phyloP scores from a whole-genome alignment of 306 rosid species.

The Castanea crenata region DNA sequence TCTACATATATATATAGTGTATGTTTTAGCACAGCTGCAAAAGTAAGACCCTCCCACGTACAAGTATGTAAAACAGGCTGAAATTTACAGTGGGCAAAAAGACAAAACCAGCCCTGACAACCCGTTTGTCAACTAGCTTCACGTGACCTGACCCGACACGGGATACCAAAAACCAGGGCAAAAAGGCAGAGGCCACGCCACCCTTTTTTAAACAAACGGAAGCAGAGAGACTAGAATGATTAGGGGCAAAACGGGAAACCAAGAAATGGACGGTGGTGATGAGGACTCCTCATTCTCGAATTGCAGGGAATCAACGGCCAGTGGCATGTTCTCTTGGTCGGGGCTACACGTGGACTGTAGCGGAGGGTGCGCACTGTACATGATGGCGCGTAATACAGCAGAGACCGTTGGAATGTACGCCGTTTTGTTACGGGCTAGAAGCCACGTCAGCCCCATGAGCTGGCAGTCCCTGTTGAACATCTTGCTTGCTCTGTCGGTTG shows the following conservation, averaged over 20 bases:
- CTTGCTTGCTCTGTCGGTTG: conserved; percentile 60
- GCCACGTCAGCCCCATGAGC: conserved; percentile 98
- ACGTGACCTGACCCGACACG: conserved; percentile 48
- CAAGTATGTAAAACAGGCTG: conserved; percentile 6
- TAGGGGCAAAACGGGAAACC: conserved; percentile 49
- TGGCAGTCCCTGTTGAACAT: conserved; percentile 94
- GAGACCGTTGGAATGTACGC: conserved; percentile 94
- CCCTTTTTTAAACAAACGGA: conserved; percentile 13
- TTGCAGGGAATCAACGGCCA: conserved; percentile 94
- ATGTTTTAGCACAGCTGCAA: background rate
- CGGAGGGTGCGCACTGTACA: conserved; percentile 87
- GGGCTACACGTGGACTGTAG: conserved; percentile 79
- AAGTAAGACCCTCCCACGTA: background rate
- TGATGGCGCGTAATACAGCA: conserved; percentile 85
- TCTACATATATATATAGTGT: too few relatives aligned
- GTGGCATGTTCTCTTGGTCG: conserved; percentile 97
- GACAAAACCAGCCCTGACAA: conserved; percentile 29
- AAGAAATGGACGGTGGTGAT: conserved; percentile 34
- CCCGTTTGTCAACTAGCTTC: conserved; percentile 65
- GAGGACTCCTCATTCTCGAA: conserved; percentile 49
- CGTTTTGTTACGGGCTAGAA: conserved; percentile 83
- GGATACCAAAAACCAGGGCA: conserved; percentile 34
- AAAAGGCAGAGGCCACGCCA: conserved; percentile 10
- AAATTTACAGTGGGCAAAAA: conserved; percentile 52
- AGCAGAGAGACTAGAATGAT: conserved; percentile 27